Base-by-base conservation (phyloP, 192 early-diverging fungal species). In the Rhizoclosmatium sp. region DNA sequence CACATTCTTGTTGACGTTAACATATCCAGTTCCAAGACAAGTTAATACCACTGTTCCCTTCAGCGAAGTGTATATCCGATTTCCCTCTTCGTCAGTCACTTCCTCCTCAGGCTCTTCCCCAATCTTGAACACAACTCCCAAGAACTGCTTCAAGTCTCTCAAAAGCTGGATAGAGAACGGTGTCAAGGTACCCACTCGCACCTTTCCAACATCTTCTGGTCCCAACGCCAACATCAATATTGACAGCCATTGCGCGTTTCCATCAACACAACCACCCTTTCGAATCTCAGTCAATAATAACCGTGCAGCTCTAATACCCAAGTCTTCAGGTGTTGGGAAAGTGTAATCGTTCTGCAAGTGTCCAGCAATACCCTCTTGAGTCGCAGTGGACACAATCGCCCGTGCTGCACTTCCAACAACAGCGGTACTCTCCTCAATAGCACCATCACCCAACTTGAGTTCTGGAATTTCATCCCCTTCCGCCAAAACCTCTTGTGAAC, bases 61-160 rank as follows among this genome's bases (percentile, higher is more conserved):
- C 72, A 75, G 47, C 2, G 59, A 62, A 31, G 61, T 64, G 47
- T 64, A 64, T 40, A 44, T 31, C 39, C 23, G 9, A 49, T 62
- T 75, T 14, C 69, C 69, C 71, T 88, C 85, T 40, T 91, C 87
- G 61, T 97, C 95, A 1, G 91, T 90, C 14, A 21, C n/a, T 16
- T 60, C 58, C 61, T 59, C 45, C 47, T 23, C 16, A 9, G 23
- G 47, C 46, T 75, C 72, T 23, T 75, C 72, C 84, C 89, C 91
- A 69, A 99, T 92, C 85, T 97, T 99, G 89, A 98, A 98, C 2
- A 92, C 92, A 10, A 93, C 92, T 48, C 94, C 95, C 83, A 99
- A 93, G 81, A 98, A 96, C 60, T 90, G 86, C 79, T 93, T 89
- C 54, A 99, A 79, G 82, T 99, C 98, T 44, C 98, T 91, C 67